Evolutionary conservation across 306 rosid genomes (phyloP).

Genomic region (Casuarina glauca): DNA sequence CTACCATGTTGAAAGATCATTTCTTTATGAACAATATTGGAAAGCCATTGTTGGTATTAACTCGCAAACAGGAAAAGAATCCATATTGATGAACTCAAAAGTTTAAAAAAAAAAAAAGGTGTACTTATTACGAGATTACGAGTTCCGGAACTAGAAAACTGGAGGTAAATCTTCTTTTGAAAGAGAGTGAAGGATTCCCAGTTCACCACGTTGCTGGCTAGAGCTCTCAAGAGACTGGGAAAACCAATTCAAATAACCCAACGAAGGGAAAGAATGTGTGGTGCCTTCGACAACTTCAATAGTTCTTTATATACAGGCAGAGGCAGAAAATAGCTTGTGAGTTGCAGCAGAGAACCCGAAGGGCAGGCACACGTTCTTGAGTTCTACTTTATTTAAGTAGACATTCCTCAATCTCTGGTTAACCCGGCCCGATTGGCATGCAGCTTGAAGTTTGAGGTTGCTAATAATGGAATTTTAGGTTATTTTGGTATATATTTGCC

Average conservation of each 20-base stretch:
- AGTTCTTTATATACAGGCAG: not conserved
- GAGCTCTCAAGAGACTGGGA: no score
- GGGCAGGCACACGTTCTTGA: conserved; percentile 48
- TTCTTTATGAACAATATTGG: no score
- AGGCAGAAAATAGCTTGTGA: not conserved
- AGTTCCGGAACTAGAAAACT: conserved; percentile 22
- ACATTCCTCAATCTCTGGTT: not conserved
- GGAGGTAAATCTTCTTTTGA: conserved; percentile 1
- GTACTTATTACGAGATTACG: not conserved
- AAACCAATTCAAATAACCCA: not conserved
- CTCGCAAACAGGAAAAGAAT: not conserved
- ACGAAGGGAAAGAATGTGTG: not conserved
- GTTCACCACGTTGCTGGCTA: no score
- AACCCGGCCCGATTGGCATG: not conserved
- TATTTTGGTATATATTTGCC: no score
- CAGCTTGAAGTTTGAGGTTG: no score
- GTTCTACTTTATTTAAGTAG: conserved; percentile 7
- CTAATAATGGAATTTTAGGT: no score
- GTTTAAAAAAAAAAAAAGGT: not conserved
- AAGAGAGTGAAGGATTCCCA: no score
- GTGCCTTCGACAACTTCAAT: not conserved
- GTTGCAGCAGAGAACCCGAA: conserved; percentile 22
- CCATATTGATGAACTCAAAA: not conserved
- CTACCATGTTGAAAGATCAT: not conserved
- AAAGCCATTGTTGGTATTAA: not conserved